Evolutionary conservation across 441 rosid genomes (phyloP).

Genomic region (Adansonia gregorii): DNA sequence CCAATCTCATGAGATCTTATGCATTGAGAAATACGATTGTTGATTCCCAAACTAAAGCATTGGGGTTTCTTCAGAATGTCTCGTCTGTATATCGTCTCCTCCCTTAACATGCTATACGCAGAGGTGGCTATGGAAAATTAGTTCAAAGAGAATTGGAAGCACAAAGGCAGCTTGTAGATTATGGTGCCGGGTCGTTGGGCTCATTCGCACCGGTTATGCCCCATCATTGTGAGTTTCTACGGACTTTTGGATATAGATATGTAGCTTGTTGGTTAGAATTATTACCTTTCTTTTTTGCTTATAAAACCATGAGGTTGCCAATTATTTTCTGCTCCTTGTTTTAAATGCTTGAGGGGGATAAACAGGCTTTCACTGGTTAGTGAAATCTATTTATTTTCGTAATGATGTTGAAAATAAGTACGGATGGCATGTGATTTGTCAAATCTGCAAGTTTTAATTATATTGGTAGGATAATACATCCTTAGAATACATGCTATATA

Average conservation of each 20-base stretch:
- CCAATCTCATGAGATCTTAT: neutral
- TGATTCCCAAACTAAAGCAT: neutral
- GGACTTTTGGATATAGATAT: slow-evolving; percentile 18
- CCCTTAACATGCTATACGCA: slow-evolving; percentile 68
- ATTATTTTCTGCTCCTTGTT: neutral
- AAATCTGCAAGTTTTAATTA: neutral
- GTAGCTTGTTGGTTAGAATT: slow-evolving; percentile 17
- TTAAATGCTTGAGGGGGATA: slow-evolving; percentile 3
- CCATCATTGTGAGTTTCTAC: slow-evolving; percentile 64
- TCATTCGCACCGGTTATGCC: slow-evolving; percentile 68
- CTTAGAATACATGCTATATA: neutral
- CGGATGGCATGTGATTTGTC: neutral
- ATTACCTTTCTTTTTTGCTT: neutral
- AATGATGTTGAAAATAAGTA: neutral
- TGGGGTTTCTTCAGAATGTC: neutral
- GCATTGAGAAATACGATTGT: neutral
- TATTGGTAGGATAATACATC: neutral
- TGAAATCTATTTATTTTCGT: neutral
- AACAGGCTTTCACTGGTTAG: neutral
- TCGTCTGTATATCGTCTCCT: slow-evolving; percentile 9
- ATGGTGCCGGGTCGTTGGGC: slow-evolving; percentile 87
- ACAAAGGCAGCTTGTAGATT: slow-evolving; percentile 94
- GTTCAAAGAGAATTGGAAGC: slow-evolving; percentile 90
- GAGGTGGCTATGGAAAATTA: slow-evolving; percentile 99
- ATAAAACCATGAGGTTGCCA: neutral